Evolutionary conservation across 2,329 filamentous ascomycete species (phyloP).

Genomic region (Aspergillus fischeri): DNA sequence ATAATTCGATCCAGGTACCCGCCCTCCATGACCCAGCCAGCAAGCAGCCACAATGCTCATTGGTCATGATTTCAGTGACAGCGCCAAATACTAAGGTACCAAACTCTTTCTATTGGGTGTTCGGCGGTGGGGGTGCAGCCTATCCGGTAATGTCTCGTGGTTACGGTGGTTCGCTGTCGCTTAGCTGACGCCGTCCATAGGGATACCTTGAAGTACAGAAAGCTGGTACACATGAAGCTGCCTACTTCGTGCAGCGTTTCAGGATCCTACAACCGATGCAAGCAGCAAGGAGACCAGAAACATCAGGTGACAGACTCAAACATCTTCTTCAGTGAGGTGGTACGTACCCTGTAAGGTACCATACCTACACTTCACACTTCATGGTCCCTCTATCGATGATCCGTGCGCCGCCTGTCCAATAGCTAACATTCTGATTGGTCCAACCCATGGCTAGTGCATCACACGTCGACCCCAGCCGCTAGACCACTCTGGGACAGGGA

Average conservation of each 20-base stretch:
- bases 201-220: background rate
- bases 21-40: constrained; percentile 3
- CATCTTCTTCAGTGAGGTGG: background rate
- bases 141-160: background rate
- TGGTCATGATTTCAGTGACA: background rate
- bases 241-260: background rate
- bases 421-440: background rate
- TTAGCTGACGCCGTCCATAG: background rate
- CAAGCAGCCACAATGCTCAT: background rate
- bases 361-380: background rate
- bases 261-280: background rate
- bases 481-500: background rate
- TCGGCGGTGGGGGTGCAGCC: background rate
- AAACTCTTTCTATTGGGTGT: background rate
- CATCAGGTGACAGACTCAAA: background rate
- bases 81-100: background rate
- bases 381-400: background rate
- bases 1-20: constrained; percentile 18
- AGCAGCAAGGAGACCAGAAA: background rate
- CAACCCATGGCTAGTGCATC: background rate
- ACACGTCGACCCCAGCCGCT: background rate
- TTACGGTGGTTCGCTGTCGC: no score
- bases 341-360: background rate
- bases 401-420: background rate
- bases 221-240: background rate